Percentiles rank a stretch among this genome's conserved stretches.
phyloP scores from a whole-genome alignment of 805 yeast species.

The Kuraishia hungarica region DNA sequence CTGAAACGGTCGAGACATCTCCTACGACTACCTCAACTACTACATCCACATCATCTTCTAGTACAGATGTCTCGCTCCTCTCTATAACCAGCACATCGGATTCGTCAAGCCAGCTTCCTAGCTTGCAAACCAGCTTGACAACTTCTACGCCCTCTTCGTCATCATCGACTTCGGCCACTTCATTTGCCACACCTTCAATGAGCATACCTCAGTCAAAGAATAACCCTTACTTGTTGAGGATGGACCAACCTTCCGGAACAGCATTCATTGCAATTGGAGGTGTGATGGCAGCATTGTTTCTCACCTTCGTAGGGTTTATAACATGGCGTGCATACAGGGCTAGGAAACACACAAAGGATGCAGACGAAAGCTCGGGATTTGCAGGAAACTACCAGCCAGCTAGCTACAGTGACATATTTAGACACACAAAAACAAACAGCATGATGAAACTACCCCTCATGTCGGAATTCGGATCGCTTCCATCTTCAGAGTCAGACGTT shows the following conservation, averaged over 20 bases:
- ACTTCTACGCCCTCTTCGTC: neutral
- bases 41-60: neutral
- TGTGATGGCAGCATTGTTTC: conserved; percentile 48
- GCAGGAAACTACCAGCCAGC: neutral
- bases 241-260: conserved; percentile 59
- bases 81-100: neutral
- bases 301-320: conserved; percentile 17
- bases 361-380: neutral
- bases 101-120: neutral
- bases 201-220: conserved; percentile 47
- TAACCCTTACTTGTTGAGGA: conserved; percentile 57
- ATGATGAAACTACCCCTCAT: neutral
- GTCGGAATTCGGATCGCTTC: neutral
- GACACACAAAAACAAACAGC: neutral
- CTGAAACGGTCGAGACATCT: neutral
- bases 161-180: conserved; percentile 7
- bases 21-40: neutral
- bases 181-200: conserved; percentile 37
- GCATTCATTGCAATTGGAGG: conserved; percentile 79
- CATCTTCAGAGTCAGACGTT: neutral
- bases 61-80: neutral
- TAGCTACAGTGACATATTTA: neutral
- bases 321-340: conserved; percentile 1
- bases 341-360: neutral
- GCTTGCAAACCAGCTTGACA: neutral